Conservation (phyloP, 805 yeast species). For the Candida broadrunensis region DNA sequence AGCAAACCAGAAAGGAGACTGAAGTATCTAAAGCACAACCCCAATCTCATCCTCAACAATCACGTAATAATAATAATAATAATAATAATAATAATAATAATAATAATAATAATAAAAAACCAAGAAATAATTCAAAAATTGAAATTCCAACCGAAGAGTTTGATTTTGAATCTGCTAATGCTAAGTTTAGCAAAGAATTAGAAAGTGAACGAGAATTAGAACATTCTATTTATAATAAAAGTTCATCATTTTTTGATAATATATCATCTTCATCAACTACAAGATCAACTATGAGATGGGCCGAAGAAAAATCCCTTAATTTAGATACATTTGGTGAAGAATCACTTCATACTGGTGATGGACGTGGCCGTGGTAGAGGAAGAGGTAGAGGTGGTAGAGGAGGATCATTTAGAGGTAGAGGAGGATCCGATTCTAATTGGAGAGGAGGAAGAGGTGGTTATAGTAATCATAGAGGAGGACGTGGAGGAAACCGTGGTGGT, state of each 20-base stretch:
- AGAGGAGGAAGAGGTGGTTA: constrained; percentile 14
- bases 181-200: constrained; percentile 59
- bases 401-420: constrained; percentile 16
- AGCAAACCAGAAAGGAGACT: constrained; percentile 6
- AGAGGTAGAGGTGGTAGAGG: constrained; percentile 15
- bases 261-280: constrained; percentile 66
- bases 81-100: no score
- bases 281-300: constrained; percentile 55
- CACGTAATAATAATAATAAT: no score
- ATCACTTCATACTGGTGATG: constrained; percentile 44
- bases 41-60: constrained; percentile 10
- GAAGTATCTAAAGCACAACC: constrained; percentile 12
- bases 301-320: constrained; percentile 69
- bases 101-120: background rate
- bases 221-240: constrained; percentile 58
- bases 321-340: constrained; percentile 83
- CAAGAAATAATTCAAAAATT: constrained; percentile 8
- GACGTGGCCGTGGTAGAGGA: constrained; percentile 45
- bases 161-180: constrained; percentile 74
- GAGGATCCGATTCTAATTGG: constrained; percentile 6
- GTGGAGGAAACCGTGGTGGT: constrained; percentile 13
- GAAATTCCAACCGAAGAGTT: constrained; percentile 58
- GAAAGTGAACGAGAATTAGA: constrained; percentile 31
- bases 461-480: background rate
- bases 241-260: constrained; percentile 84